These are phyloP conservation scores for Lepidium campestre DNA, from an alignment of 441 rosid species.

Conservation along the genomic window DNA sequence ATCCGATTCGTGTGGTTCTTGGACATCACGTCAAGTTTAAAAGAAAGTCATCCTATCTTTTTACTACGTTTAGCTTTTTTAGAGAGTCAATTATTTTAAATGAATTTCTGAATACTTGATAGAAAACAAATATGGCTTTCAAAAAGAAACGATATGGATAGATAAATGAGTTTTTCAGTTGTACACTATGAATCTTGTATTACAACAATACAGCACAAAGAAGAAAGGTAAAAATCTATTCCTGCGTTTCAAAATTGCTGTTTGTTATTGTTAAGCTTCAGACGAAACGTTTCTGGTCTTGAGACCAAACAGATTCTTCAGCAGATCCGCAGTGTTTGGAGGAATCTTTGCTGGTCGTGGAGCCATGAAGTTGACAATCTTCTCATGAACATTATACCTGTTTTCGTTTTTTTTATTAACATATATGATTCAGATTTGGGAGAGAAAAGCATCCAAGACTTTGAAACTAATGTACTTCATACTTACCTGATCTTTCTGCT, in stretches of 20 bases:
- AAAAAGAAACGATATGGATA: background rate
- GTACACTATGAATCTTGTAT: background rate
- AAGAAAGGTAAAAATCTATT: background rate
- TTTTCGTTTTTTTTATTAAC: background rate
- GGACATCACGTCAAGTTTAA: background rate
- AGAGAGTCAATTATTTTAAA: background rate
- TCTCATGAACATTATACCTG: constrained; percentile 84
- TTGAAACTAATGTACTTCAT: background rate
- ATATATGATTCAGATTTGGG: background rate
- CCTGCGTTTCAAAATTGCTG: constrained; percentile 10
- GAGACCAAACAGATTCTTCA: constrained; percentile 73
- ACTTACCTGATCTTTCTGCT: constrained; percentile 78
- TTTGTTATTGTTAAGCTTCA: background rate
- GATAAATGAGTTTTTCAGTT: background rate
- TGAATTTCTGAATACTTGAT: no score
- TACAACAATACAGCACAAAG: constrained; percentile 1
- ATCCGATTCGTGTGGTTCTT: background rate
- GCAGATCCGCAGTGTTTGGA: constrained; percentile 66
- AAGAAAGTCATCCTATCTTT: background rate
- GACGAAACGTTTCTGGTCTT: constrained; percentile 32
- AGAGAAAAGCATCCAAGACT: background rate
- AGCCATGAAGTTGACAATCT: constrained; percentile 85
- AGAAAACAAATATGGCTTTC: background rate
- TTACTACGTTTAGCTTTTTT: background rate
- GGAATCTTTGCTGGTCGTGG: constrained; percentile 61